Percentiles rank a stretch among this genome's conserved stretches.
phyloP scores from a whole-genome alignment of 768 basidiomycete species.

The Pleurotus tuoliensis region DNA sequence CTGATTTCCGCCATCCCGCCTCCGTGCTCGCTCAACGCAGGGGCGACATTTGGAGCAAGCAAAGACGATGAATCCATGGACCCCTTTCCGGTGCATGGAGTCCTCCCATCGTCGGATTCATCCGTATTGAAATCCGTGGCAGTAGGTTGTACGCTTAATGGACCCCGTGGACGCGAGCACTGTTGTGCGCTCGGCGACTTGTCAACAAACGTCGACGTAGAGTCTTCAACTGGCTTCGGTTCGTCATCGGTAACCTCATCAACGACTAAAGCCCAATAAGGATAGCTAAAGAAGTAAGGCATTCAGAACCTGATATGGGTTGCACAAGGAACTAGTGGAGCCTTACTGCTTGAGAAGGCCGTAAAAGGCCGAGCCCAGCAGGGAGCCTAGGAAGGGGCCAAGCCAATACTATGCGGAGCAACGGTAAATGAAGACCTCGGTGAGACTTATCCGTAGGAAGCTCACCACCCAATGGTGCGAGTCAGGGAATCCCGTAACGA shows the following conservation, averaged over 20 bases:
- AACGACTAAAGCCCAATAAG: slow-evolving; percentile 49
- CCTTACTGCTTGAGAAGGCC: slow-evolving; percentile 46
- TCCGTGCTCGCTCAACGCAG: no score
- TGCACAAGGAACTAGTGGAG: neutral
- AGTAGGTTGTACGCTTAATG: no score
- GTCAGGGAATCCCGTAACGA: slow-evolving; percentile 54
- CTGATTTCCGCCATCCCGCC: no score
- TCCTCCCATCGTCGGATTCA: no score
- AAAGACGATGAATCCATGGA: no score
- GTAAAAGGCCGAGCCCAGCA: slow-evolving; percentile 59
- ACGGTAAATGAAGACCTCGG: neutral
- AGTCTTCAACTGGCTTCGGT: slow-evolving; percentile 36
- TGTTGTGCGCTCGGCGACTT: no score
- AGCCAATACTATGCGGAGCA: slow-evolving; percentile 54
- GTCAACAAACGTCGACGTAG: slow-evolving; percentile 6
- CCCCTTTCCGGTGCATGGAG: no score
- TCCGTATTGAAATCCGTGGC: no score
- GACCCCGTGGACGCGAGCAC: no score
- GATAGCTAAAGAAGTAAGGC: slow-evolving; percentile 25
- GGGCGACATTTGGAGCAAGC: no score
- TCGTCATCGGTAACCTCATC: slow-evolving; percentile 35
- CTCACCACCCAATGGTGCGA: slow-evolving; percentile 60
- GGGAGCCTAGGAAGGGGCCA: slow-evolving; percentile 63
- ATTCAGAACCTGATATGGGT: no score
- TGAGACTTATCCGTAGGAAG: slow-evolving; percentile 5